Percentiles rank a stretch among this genome's conserved stretches.
Conservation (phyloP, 257 asterid genomes). For the Salvia splendens region DNA sequence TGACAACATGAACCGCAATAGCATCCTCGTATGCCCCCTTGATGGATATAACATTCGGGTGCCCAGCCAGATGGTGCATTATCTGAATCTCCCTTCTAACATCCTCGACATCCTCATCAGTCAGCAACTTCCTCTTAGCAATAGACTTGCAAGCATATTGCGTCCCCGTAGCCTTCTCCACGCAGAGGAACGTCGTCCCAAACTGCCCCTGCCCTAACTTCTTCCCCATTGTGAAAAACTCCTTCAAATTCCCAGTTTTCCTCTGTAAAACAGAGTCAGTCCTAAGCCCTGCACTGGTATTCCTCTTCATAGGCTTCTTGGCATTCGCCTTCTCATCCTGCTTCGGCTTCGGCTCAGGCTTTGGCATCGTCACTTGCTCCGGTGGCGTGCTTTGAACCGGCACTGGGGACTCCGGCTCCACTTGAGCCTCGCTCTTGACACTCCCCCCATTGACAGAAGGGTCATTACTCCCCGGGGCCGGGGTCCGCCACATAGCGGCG, state of each 20-base stretch:
- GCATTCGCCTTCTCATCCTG: conserved; percentile 42
- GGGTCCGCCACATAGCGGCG: conserved; percentile 90
- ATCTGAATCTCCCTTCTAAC: conserved; percentile 89
- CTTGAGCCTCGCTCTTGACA: conserved; percentile 43
- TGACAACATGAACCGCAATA: conserved; percentile 77
- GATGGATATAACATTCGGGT: conserved; percentile 65
- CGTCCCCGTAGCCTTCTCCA: conserved; percentile 56
- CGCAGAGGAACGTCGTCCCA: conserved; percentile 73
- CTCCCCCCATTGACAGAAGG: conserved; percentile 52
- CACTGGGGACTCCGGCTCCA: conserved; percentile 51
- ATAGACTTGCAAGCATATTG: conserved; percentile 81
- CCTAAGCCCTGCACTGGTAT: conserved; percentile 83
- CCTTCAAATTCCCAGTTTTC: conserved; percentile 67
- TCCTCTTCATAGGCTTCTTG: conserved; percentile 74
- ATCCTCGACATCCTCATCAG: conserved; percentile 78
- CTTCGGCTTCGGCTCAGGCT: conserved; percentile 43
- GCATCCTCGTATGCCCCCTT: conserved; percentile 84
- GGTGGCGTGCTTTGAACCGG: conserved; percentile 79
- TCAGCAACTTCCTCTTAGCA: conserved; percentile 67
- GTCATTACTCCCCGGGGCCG: conserved; percentile 45
- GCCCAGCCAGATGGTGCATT: conserved; percentile 83
- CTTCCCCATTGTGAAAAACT: conserved; percentile 57
- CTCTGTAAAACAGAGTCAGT: conserved; percentile 67
- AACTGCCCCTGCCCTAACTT: conserved; percentile 87
- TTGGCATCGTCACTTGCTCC: conserved; percentile 65